A percentile compares a stretch with the other conserved stretches of the same genome.
Evolutionary conservation across 306 rosid species (phyloP).

Genomic region (Vigna reflexopilosa): DNA sequence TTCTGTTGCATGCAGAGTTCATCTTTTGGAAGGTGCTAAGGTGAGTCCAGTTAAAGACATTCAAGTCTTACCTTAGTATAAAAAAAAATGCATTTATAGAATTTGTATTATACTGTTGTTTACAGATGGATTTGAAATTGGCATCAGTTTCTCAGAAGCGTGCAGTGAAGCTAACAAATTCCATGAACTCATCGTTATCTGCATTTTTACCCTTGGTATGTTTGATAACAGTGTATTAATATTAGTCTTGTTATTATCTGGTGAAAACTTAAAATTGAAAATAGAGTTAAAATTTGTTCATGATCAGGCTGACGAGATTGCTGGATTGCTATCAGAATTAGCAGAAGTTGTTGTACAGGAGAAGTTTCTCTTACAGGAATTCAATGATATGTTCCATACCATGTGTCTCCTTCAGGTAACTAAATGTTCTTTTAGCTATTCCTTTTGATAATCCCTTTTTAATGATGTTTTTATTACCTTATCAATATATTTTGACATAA

Average conservation of each 20-base stretch:
- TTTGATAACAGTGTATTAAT: background rate
- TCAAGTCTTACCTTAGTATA: background rate
- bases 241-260: background rate
- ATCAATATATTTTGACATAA: background rate
- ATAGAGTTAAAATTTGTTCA: background rate
- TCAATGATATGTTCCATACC: slow-evolving; percentile 51
- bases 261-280: background rate
- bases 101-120: background rate
- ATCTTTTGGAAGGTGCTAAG: slow-evolving; percentile 72
- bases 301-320: slow-evolving; percentile 62
- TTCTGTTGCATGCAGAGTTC: slow-evolving; percentile 64
- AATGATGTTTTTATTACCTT: no score
- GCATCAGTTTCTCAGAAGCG: slow-evolving; percentile 40
- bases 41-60: slow-evolving; percentile 42
- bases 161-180: slow-evolving; percentile 57
- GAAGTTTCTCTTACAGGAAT: slow-evolving; percentile 64
- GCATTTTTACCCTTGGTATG: slow-evolving; percentile 55
- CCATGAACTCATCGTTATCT: slow-evolving; percentile 49
- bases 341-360: slow-evolving; percentile 70
- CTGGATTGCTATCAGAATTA: slow-evolving; percentile 57
- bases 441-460: background rate
- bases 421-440: background rate
- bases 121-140: slow-evolving; percentile 54
- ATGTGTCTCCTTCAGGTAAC: slow-evolving; percentile 65
- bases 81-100: background rate